A percentile compares a stretch with the other conserved stretches of the same genome.
Evolutionary conservation across 2,329 filamentous ascomycete genomes (phyloP).

Genomic region (Aureobasidium mangrovei): DNA sequence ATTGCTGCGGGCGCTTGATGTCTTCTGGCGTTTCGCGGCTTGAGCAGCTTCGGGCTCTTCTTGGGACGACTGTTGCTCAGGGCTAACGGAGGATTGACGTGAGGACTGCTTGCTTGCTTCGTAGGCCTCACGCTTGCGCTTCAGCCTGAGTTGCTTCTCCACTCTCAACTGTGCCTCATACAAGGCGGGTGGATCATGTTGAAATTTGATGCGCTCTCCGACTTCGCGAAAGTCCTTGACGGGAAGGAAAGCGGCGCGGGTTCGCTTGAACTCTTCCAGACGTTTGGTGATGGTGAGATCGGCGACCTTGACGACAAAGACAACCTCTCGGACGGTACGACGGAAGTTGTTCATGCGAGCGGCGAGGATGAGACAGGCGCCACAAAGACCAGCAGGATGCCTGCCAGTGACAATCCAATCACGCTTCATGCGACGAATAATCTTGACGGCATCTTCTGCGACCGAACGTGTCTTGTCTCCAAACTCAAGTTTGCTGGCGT

Average conservation of each 20-base stretch:
- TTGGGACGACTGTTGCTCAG: not conserved
- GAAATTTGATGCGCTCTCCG: conserved; percentile 58
- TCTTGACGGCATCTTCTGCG: conserved; percentile 75
- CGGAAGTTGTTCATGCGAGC: conserved; percentile 98
- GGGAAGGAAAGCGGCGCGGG: conserved; percentile 73
- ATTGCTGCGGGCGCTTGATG: conserved; percentile 13
- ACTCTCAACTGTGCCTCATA: conserved; percentile 53
- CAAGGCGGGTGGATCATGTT: conserved; percentile 76
- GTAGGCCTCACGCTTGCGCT: conserved; percentile 21
- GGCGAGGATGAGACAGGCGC: conserved; percentile 86
- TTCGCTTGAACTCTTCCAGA: conserved; percentile 82
- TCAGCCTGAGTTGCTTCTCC: conserved; percentile 26
- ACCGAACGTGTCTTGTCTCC: conserved; percentile 72
- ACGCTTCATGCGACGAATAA: conserved; percentile 85
- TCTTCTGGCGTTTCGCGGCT: conserved; percentile 19
- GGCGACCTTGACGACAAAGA: conserved; percentile 97
- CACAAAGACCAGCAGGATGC: conserved; percentile 86
- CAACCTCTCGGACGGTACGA: conserved; percentile 82
- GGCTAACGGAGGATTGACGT: conserved; percentile 18
- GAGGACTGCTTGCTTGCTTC: conserved; percentile 17
- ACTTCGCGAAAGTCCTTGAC: conserved; percentile 75
- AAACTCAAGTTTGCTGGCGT: conserved; percentile 87
- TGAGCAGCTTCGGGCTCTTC: conserved; percentile 10
- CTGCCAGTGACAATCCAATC: conserved; percentile 98
- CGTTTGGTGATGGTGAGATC: conserved; percentile 88